Evolutionary conservation across 1,284 basidiomycete species (phyloP).

Genomic region (Cutaneotrichosporon sp.): DNA sequence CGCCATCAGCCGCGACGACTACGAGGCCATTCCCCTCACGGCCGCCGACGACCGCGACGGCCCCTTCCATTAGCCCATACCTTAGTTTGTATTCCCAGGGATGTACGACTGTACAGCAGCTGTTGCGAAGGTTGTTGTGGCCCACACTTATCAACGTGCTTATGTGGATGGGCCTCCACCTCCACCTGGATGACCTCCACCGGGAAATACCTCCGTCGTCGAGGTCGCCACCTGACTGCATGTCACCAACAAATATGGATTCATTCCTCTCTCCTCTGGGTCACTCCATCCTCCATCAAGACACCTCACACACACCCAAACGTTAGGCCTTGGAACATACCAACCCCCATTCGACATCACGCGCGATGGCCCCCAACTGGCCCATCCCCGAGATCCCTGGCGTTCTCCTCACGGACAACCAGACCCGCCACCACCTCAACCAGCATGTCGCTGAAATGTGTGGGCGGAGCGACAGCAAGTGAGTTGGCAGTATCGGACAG

Average conservation of each 20-base stretch:
- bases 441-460: constrained; percentile 67
- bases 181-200: neutral
- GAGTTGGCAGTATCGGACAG: too few species aligned
- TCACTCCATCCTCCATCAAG: neutral
- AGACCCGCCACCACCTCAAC: constrained; percentile 65
- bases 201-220: neutral
- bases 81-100: neutral
- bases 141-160: too few species aligned
- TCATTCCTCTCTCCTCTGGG: too few species aligned
- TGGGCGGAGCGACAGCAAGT: constrained; percentile 64
- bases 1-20: constrained; percentile 26
- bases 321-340: too few species aligned
- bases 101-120: neutral
- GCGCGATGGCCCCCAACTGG: neutral
- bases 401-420: constrained; percentile 49
- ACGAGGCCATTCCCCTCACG: constrained; percentile 43
- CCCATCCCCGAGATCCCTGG: constrained; percentile 53
- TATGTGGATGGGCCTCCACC: neutral
- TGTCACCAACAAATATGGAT: neutral
- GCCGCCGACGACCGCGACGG: neutral
- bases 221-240: too few species aligned
- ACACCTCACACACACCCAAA: too few species aligned
- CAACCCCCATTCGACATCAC: too few species aligned
- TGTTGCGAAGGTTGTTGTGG: too few species aligned
- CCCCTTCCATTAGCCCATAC: neutral